Conservation (phyloP, 176 grass and related monocot species). For the Triticum aestivum region DNA sequence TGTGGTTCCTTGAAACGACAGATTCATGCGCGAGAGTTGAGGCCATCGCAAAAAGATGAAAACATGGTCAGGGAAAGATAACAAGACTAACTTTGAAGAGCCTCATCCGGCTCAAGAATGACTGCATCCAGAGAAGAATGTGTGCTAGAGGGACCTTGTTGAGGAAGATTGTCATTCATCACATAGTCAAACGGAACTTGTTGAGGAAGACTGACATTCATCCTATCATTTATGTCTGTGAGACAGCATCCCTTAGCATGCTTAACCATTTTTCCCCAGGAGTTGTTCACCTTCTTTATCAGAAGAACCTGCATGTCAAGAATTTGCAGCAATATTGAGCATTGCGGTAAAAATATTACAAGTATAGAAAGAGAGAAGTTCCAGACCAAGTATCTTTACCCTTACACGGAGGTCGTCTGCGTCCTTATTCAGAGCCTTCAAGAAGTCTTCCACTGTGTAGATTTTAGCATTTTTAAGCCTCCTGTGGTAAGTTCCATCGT, state of each 20-base stretch:
- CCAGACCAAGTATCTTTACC: background rate
- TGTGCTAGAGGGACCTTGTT: no score
- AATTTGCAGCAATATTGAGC: background rate
- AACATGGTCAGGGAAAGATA: background rate
- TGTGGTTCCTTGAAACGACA: background rate
- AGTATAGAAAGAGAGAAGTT: background rate
- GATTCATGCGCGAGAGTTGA: background rate
- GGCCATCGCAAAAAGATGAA: background rate
- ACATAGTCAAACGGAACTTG: no score
- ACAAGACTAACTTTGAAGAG: background rate
- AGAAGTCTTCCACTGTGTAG: background rate
- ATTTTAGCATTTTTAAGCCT: conserved; percentile 7
- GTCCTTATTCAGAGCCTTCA: conserved; percentile 31
- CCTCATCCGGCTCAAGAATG: background rate
- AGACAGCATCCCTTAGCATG: conserved; percentile 36
- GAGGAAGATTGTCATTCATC: no score
- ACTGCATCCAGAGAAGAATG: background rate
- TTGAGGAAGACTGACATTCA: no score
- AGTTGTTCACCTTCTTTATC: background rate
- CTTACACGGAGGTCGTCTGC: background rate
- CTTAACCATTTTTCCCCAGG: conserved; percentile 35
- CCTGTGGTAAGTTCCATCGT: conserved; percentile 15
- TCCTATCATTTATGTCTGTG: background rate
- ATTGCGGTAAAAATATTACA: background rate
- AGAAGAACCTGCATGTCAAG: conserved; percentile 29